Evolutionary conservation across 257 asterid species (phyloP).

Genomic region (Jacaranda copaia): DNA sequence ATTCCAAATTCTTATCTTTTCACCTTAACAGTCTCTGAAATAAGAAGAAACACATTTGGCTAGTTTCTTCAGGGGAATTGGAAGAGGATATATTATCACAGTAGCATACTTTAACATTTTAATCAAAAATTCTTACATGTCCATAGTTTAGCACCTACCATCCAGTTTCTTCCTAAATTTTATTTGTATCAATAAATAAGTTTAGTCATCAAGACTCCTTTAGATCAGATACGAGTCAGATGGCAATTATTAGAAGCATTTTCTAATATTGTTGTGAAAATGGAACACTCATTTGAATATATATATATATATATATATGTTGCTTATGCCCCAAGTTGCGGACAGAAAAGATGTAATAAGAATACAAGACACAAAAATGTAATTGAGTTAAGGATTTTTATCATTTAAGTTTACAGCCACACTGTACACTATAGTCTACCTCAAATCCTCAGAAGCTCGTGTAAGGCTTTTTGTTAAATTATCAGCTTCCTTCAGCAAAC

Average conservation of each 20-base stretch:
- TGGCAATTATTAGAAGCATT: neutral
- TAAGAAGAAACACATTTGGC: neutral
- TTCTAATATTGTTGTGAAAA: neutral
- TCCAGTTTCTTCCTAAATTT: neutral
- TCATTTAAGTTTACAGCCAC: constrained; percentile 3
- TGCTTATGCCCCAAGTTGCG: constrained; percentile 1
- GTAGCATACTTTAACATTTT: neutral
- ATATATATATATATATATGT: constrained; percentile 6
- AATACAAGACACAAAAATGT: neutral
- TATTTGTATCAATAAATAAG: neutral
- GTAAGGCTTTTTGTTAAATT: constrained; percentile 88
- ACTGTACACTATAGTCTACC: constrained; percentile 50
- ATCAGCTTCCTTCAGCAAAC: constrained; percentile 89
- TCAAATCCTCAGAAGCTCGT: constrained; percentile 86
- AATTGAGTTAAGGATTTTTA: neutral
- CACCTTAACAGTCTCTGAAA: neutral
- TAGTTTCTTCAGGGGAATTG: neutral
- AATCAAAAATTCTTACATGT: neutral
- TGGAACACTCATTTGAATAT: neutral
- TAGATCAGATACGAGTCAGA: neutral
- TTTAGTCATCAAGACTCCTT: neutral
- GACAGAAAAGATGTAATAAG: neutral
- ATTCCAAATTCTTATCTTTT: neutral
- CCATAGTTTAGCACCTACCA: neutral
- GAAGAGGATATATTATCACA: neutral